Conservation (phyloP, 1,284 basidiomycete genomes). For the Cerioporus squamosus region DNA sequence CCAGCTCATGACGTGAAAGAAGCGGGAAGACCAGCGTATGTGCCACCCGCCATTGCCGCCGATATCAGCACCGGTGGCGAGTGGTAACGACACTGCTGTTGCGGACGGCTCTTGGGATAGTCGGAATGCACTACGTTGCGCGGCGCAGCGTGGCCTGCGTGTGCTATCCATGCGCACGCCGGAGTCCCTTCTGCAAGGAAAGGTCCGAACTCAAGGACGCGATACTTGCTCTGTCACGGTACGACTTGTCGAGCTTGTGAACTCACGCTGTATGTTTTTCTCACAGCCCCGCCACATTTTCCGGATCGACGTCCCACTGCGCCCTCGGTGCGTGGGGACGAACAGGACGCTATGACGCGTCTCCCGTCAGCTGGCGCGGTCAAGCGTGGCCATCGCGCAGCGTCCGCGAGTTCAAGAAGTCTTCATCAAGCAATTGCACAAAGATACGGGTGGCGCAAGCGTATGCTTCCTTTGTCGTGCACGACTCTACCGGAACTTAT, state of each 20-base stretch:
- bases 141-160: background rate
- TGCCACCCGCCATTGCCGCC: background rate
- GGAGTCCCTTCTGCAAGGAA: no score
- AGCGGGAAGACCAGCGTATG: background rate
- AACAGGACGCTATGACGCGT: background rate
- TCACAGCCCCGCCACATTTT: conserved; percentile 24
- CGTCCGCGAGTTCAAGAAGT: no score
- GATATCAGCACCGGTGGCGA: background rate
- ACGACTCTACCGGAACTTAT: no score
- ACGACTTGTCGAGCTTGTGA: background rate
- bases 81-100: background rate
- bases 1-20: background rate
- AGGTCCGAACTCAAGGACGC: background rate
- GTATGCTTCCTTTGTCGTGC: no score
- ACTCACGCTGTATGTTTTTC: background rate
- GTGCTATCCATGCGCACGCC: no score
- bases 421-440: no score
- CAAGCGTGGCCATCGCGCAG: background rate
- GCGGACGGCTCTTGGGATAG: background rate
- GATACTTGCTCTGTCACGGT: background rate
- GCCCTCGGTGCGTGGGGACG: background rate
- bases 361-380: background rate
- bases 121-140: background rate
- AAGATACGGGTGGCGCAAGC: no score
- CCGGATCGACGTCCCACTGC: conserved; percentile 1